Percentiles rank a stretch among this genome's conserved stretches.
These are phyloP conservation scores for Cenchrus fungigraminus DNA, from an alignment of 176 grass and related monocot genomes.

Conservation along the genomic window DNA sequence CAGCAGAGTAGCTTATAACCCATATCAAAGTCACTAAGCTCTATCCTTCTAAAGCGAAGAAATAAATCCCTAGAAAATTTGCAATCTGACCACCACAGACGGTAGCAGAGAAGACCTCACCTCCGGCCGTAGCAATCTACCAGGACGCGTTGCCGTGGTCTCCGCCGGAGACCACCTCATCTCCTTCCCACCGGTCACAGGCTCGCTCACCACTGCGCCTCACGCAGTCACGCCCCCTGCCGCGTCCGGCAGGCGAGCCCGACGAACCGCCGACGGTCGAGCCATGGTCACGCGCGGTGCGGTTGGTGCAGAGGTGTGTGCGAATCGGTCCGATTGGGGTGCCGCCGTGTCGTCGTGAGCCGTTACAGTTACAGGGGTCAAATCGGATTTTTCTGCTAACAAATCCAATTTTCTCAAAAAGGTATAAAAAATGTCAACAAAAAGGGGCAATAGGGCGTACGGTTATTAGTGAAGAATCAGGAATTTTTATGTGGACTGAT, in stretches of 20 bases:
- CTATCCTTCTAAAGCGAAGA: neutral
- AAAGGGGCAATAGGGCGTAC: neutral
- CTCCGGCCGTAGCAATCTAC: conserved; percentile 23
- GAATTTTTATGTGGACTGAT: neutral
- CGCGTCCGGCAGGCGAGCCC: neutral
- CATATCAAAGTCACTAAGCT: neutral
- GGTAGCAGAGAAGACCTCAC: neutral
- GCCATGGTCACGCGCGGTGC: neutral
- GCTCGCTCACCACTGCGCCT: neutral
- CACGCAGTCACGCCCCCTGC: no score
- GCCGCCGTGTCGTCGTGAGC: neutral
- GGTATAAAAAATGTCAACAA: no score
- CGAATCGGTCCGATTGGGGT: conserved; percentile 24
- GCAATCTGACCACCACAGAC: conserved; percentile 20
- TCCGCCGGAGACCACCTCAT: neutral
- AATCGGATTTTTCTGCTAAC: neutral
- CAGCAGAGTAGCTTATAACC: neutral
- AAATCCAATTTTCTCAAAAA: neutral
- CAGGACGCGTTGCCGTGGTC: neutral
- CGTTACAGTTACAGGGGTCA: neutral
- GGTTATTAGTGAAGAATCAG: neutral
- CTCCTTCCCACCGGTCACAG: neutral
- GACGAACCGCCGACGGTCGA: neutral
- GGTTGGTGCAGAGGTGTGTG: neutral
- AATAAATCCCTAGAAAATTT: neutral